Evolutionary conservation across 2,329 filamentous ascomycete species (phyloP), one percentile per base, ranked within the genome.

Genomic region (Exserohilum turcica): DNA sequence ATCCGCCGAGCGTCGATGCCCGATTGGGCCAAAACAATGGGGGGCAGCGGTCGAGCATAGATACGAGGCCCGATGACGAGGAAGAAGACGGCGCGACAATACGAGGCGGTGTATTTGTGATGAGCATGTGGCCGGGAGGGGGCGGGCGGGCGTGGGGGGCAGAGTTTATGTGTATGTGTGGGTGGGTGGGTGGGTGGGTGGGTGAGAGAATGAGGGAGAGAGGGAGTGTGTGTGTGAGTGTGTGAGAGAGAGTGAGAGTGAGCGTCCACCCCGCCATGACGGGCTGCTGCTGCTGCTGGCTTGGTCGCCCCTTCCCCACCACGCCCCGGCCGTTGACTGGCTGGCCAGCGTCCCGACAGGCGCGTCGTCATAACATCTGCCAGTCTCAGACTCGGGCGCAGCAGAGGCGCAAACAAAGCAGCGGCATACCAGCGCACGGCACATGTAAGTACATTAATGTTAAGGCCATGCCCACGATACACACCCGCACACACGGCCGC

Each of bases 1-100:
- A 64, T 60, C 56, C 55, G 61, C 52, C 51, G 37, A 52, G 47
- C 27, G 38, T 47, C 52, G 54, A 33, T 55, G 56, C 57, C 60
- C 61, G 59, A 65, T 61, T 58, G 55, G 53, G 47, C 47, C 36
- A 48, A 39, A 46, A 54, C 56, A 42, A 52, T 57, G 21, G 38
- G 24, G 52, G 54, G 50, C 51, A 52, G 54, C 43, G 31, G 49
- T 60, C 54, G 38, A 57, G 49, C 56, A 57, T 56, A 54, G 53
- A 61, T 54, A 55, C 52, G 43, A 49, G 40, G 31, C 28, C 43
- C 13, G 35, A 6, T 27, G 9, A 19, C 13, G 31, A 31, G 29
- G 27, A 21, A 21, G 24, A 39, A 31, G 21, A 33, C 19, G 15
- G 44, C 36, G 33, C 33, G 46, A 43, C 29, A 15, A 12, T 32